phyloP scores from a whole-genome alignment of 2,329 filamentous ascomycete genomes.

The Trichophyton equinum region DNA sequence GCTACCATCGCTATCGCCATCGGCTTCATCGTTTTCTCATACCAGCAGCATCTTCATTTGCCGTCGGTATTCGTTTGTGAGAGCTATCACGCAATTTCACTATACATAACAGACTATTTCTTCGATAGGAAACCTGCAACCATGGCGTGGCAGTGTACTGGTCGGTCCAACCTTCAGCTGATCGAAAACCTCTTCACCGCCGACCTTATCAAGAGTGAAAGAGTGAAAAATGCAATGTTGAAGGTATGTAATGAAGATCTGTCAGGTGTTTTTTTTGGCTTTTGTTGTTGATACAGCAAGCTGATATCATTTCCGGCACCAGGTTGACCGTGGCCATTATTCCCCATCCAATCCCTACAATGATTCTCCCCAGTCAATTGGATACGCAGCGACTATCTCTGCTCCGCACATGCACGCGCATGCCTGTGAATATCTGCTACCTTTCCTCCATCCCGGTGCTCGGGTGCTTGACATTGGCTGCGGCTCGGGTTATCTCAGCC shows the following conservation, averaged over 20 bases:
- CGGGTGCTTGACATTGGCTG: slow-evolving; percentile 62
- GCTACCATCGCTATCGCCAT: not conserved
- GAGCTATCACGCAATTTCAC: not conserved
- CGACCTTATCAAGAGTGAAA: slow-evolving; percentile 57
- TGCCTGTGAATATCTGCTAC: slow-evolving; percentile 51
- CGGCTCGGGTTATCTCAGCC: slow-evolving; percentile 73
- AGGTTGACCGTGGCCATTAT: slow-evolving; percentile 86
- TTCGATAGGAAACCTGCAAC: slow-evolving; percentile 15
- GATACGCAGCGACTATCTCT: slow-evolving; percentile 55
- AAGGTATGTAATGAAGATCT: slow-evolving; percentile 38
- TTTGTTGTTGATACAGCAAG: no score
- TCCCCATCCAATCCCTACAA: slow-evolving; percentile 58
- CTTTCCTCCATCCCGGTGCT: slow-evolving; percentile 41
- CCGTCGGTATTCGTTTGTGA: not conserved
- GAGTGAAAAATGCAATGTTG: slow-evolving; percentile 69
- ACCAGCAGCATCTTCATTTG: not conserved
- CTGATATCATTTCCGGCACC: not conserved
- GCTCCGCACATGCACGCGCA: slow-evolving; percentile 62
- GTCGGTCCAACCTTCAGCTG: slow-evolving; percentile 58
- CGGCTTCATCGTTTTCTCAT: not conserved
- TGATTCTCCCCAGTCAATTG: slow-evolving; percentile 58
- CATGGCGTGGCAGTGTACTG: slow-evolving; percentile 89
- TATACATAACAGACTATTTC: slow-evolving; percentile 9
- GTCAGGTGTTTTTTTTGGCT: not conserved
- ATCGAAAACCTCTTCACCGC: slow-evolving; percentile 64